Base-by-base conservation (phyloP, 495 filamentous ascomycete genomes). In the Jackrogersella minutella region DNA sequence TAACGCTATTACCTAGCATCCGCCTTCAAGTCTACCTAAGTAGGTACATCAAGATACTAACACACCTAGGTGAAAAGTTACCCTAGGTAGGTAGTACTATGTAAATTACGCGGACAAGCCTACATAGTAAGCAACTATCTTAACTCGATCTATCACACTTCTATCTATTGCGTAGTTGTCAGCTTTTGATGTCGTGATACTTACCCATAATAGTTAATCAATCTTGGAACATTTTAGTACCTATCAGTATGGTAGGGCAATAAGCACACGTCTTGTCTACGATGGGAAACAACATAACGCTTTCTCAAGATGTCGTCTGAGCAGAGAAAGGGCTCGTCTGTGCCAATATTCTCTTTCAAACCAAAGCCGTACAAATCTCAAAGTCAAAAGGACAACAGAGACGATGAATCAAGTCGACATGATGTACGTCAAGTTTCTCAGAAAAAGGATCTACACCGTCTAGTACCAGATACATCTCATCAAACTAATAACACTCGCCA, bases 311-410 rank as follows among this genome's bases (percentile, higher is more conserved):
- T 78, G 76, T 58, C 74, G 44, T 73, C 68, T 31, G 73, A 71
- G 54, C 70, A 75, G 30, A 55, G 68, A 28, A 75, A 74, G 58
- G 72, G 51, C 17, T 74, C 71, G 24, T 54, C 79, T 16, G 78
- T 89, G 54, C 89, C 89, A 28, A 90, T 85, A 40, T 92, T 92
- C 64, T 80, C 80, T 40, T 91, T 91, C 81, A 88, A 83, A 62
- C 82, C 85, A 33, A 84, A 83, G 44, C 59, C 72, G 54, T 59
- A 76, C 40, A 47, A 71, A 11, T 50, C 74, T 59, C 58, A 71
- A 31, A 11, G 55, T 14, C 30, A 26, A 52, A 52, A 17, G 16
- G 52, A 75, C 47, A 53, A 70, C 19, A 62, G 46, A 28, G 8
- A 31, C 14, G 37, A 68, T 63, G 58, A 66, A 36, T 57, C 64